Base-by-base conservation (phyloP, 257 asterid species). In the Craterostigma plantagineum region DNA sequence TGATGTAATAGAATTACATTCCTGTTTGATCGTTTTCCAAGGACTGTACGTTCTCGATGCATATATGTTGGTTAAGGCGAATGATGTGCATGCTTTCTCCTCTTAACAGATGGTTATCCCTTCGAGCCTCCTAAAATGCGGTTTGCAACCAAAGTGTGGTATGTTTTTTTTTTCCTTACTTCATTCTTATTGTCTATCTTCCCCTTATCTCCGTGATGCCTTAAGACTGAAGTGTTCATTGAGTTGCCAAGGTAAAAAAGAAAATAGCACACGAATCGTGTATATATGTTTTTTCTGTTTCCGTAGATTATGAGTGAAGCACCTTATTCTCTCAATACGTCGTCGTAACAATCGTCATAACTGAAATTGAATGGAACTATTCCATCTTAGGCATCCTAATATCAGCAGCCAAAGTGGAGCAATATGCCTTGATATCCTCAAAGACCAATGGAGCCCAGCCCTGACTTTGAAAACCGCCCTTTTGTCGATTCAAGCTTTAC, bases 331-430 rank as follows among this genome's bases (percentile, higher is more conserved):
- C n/a, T n/a, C n/a, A n/a, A n/a, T n/a, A 23, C 30, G 6, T 23
- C 30, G 30, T 6, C 30, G 2, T 23, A n/a, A 23, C 30, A 23
- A 23, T 2, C 6, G 30, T 2, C 30, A 23, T 23, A 23, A 23
- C 6, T 23, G 30, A 23, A 23, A 23, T 23, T 23, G 30, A 23
- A 23, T 23, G 30, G 6, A 23, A 23, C 30, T 6, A 23, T 50
- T 47, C 56, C 53, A 33, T 57, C 59, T 65, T 73, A 87, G 98
- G 98, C 95, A 87, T 66, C 98, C 98, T 9, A 87, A 87, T 55
- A 76, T 87, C 47, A 87, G 98, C 78, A 87, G 98, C 63, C 98
- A 87, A 69, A 87, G 91, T 62, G 98, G 98, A 50, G 98, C 98
- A 47, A 87, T 87, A 70, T 87, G 98, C 75, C 65, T 87, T 48